phyloP scores from a whole-genome alignment of 2,329 filamentous ascomycete genomes.

The Botrytis sinoallii region DNA sequence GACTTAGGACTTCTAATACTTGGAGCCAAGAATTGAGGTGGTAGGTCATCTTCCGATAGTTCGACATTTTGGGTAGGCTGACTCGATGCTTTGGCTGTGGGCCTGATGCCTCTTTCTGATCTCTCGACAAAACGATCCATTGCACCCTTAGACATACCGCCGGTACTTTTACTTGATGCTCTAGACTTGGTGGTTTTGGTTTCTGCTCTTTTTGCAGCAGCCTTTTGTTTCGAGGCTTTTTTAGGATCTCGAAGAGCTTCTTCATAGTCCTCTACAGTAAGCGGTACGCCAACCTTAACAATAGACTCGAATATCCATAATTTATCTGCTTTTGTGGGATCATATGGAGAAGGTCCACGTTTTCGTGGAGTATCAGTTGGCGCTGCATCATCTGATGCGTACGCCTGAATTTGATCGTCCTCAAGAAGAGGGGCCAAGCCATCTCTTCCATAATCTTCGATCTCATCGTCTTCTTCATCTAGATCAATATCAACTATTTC shows the following conservation, averaged over 20 bases:
- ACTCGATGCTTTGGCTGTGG: slow-evolving; percentile 11
- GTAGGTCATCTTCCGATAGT: slow-evolving; percentile 17
- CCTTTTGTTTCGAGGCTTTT: slow-evolving; percentile 29
- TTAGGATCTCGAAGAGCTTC: slow-evolving; percentile 36
- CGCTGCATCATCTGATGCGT: slow-evolving; percentile 30
- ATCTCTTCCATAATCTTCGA: slow-evolving; percentile 45
- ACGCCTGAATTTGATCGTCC: slow-evolving; percentile 57
- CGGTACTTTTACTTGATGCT: slow-evolving; percentile 25
- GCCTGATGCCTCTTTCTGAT: slow-evolving; percentile 30
- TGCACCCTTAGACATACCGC: slow-evolving; percentile 36
- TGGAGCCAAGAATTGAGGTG: slow-evolving; percentile 23
- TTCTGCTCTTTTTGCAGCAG: slow-evolving; percentile 29
- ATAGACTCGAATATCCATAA: slow-evolving; percentile 67
- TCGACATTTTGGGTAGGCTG: not conserved
- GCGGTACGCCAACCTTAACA: slow-evolving; percentile 61
- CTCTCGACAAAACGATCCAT: slow-evolving; percentile 38
- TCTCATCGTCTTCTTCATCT: slow-evolving; percentile 58
- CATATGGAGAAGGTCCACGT: slow-evolving; percentile 50
- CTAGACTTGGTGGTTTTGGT: slow-evolving; percentile 9
- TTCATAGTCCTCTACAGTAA: slow-evolving; percentile 65
- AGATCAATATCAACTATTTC: slow-evolving; percentile 77
- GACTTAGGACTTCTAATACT: not conserved
- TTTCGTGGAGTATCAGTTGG: slow-evolving; percentile 32
- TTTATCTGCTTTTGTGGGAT: slow-evolving; percentile 63
- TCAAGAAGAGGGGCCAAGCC: slow-evolving; percentile 57